These are phyloP conservation scores for Leptographium flavum DNA, from an alignment of 2,329 filamentous ascomycete species.

Conservation along the genomic window DNA sequence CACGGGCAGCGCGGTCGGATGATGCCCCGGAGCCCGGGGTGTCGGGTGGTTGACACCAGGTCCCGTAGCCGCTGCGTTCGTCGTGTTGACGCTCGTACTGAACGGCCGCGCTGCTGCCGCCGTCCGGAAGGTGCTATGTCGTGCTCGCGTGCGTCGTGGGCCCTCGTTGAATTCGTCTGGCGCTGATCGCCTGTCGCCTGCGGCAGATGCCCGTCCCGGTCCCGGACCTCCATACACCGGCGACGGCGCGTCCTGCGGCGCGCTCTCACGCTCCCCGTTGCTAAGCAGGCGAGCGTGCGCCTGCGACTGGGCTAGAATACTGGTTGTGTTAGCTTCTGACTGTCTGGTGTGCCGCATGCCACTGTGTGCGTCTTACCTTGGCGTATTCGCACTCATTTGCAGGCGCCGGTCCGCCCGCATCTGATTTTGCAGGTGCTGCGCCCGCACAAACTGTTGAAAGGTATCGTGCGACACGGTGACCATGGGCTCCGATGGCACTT, in stretches of 20 bases:
- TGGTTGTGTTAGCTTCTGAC: background rate
- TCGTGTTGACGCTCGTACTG: background rate
- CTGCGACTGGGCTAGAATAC: background rate
- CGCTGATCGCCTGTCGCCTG: constrained; percentile 13
- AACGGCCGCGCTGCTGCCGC: background rate
- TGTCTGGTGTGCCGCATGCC: background rate
- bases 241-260: background rate
- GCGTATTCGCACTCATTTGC: background rate
- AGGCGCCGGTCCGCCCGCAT: background rate
- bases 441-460: constrained; percentile 1
- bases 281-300: background rate
- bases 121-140: constrained; percentile 11
- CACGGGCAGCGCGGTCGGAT: background rate
- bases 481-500: constrained; percentile 35
- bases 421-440: background rate
- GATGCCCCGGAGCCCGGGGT: background rate
- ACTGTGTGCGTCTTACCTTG: background rate
- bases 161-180: constrained; percentile 13
- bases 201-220: constrained; percentile 7
- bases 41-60: too few relatives aligned
- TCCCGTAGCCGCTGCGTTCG: too few relatives aligned
- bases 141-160: constrained; percentile 13
- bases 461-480: background rate
- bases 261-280: background rate
- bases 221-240: background rate